Evolutionary conservation across 352 stramenopile species (phyloP).

Genomic region (Phytophthora idaei): DNA sequence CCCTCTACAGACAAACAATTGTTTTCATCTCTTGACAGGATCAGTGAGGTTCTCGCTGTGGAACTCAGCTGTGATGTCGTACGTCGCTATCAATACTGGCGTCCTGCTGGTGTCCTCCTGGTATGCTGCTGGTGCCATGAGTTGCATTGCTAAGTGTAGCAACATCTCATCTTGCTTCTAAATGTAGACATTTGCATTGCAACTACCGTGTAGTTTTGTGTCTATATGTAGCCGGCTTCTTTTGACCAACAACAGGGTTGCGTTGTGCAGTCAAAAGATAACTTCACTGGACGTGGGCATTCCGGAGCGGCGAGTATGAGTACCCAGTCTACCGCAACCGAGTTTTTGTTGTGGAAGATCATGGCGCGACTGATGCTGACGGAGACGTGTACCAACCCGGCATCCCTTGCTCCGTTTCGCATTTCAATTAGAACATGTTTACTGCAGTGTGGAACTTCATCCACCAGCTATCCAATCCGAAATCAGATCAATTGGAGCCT

Average conservation of each 20-base stretch:
- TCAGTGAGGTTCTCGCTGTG: no score
- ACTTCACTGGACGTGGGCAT: background rate
- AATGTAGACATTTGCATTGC: background rate
- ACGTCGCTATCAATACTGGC: background rate
- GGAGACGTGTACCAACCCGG: background rate
- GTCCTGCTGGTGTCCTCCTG: background rate
- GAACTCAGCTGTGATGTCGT: no score
- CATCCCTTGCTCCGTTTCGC: background rate
- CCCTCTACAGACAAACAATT: no score
- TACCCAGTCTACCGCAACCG: background rate
- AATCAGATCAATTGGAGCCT: background rate
- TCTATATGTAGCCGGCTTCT: background rate
- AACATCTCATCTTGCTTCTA: background rate
- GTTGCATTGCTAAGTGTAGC: background rate
- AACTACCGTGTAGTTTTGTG: background rate
- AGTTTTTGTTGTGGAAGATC: background rate
- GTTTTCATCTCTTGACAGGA: no score
- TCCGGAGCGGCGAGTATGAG: background rate
- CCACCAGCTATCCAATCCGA: background rate
- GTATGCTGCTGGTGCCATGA: background rate
- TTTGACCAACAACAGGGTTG: background rate
- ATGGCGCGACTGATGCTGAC: background rate
- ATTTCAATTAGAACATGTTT: background rate
- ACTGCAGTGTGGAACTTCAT: conserved; percentile 1
- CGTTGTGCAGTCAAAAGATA: background rate